Conservation (phyloP, 345 rosid species). For the Syzygium aqueum region DNA sequence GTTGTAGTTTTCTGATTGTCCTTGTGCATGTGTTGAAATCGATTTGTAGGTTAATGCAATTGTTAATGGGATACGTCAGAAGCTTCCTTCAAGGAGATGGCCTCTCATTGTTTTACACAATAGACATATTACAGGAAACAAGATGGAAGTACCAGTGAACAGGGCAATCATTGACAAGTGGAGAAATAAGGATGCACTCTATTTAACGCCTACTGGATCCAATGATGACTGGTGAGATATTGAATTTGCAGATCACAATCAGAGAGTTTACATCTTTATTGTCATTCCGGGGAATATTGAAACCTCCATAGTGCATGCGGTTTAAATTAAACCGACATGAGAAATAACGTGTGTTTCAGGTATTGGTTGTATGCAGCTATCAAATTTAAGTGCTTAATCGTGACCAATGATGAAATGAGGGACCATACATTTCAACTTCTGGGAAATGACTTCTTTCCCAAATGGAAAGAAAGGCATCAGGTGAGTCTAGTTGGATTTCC, state of each 20-base stretch:
- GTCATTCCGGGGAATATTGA: neutral
- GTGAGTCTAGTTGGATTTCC: slow-evolving; percentile 15
- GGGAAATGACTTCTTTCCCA: slow-evolving; percentile 63
- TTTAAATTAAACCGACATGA: slow-evolving; percentile 4
- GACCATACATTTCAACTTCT: slow-evolving; percentile 72
- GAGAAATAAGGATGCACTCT: slow-evolving; percentile 53
- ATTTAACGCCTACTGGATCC: slow-evolving; percentile 63
- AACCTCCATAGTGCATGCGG: neutral
- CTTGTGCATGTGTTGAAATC: neutral
- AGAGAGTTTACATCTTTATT: neutral
- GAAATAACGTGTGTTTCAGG: slow-evolving; percentile 40
- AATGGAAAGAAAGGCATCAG: slow-evolving; percentile 79
- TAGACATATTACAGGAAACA: slow-evolving; percentile 32
- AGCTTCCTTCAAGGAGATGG: slow-evolving; percentile 50
- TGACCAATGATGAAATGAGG: slow-evolving; percentile 77
- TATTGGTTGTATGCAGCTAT: slow-evolving; percentile 81
- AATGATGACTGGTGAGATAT: slow-evolving; percentile 65
- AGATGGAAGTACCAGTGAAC: slow-evolving; percentile 32
- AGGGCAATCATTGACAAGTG: slow-evolving; percentile 46
- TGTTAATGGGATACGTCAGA: slow-evolving; percentile 48
- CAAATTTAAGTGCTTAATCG: slow-evolving; percentile 52
- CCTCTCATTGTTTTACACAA: slow-evolving; percentile 67
- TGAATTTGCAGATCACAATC: neutral
- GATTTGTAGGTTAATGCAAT: slow-evolving; percentile 38
- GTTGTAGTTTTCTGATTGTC: neutral